These are phyloP conservation scores for Leucaena leucocephala DNA, from an alignment of 306 rosid species.

Conservation along the genomic window DNA sequence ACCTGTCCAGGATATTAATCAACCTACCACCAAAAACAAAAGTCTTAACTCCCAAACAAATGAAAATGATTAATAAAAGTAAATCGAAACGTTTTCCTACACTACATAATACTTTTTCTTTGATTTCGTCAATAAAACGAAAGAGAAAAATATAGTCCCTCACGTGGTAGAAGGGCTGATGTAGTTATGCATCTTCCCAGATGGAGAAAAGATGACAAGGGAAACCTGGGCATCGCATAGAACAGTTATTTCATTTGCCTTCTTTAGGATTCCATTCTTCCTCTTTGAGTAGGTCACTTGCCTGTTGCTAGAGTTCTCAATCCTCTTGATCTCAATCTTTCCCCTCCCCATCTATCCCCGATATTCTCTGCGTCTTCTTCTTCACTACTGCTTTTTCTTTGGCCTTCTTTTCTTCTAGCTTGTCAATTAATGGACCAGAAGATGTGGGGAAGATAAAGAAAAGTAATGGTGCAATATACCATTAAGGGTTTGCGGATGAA, in stretches of 20 bases:
- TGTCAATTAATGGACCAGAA: slow-evolving; percentile 29
- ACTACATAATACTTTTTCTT: background rate
- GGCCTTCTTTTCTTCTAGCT: slow-evolving; percentile 3
- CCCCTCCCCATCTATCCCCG: slow-evolving; percentile 73
- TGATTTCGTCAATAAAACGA: background rate
- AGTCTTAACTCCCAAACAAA: background rate
- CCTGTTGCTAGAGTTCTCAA: slow-evolving; percentile 78
- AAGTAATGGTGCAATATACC: slow-evolving; percentile 44
- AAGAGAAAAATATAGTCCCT: background rate
- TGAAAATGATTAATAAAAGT: background rate
- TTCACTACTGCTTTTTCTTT: background rate
- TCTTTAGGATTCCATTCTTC: slow-evolving; percentile 70
- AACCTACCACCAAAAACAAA: slow-evolving; percentile 48
- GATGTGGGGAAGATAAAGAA: slow-evolving; percentile 21
- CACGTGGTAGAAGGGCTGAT: slow-evolving; percentile 70
- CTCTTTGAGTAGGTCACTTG: slow-evolving; percentile 83
- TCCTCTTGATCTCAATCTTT: slow-evolving; percentile 89
- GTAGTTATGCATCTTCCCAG: slow-evolving; percentile 65
- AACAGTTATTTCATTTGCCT: slow-evolving; percentile 78
- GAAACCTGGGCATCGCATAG: slow-evolving; percentile 80
- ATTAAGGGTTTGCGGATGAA: slow-evolving; percentile 52
- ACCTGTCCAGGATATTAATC: slow-evolving; percentile 61
- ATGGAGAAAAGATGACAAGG: slow-evolving; percentile 53
- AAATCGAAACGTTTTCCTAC: background rate
- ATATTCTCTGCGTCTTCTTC: background rate